Base-by-base conservation (phyloP, 1,284 basidiomycete genomes). In the Cutaneotrichosporon mucoides region DNA sequence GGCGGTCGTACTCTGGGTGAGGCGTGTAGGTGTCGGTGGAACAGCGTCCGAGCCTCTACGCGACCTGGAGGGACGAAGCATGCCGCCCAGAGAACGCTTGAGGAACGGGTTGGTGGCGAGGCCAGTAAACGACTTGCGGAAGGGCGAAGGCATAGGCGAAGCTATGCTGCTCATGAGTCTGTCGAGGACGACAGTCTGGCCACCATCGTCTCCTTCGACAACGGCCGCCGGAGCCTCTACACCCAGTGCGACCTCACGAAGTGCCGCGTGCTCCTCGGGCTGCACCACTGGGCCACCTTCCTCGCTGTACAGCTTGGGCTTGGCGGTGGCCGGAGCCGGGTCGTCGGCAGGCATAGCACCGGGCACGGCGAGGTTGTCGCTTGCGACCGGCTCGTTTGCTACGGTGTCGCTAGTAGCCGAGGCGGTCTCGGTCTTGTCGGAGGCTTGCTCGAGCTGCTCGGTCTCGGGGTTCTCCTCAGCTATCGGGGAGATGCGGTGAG, bases 11-110 rank as follows among this genome's bases (percentile, higher is more conserved):
- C 46, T 48, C 46, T 48, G 33, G 13, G 46, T 48, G 33, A 48
- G 46, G 6, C 34, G 46, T 4, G 46, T 48, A 7, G 46, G 46
- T 2, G 46, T 48, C 4, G 34, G 34, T 6, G 46, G 46, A 8
- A 48, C 46, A 6, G 34, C 46, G 11, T 48, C 46, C 5, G 46
- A 36, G 34, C 12, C 33, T 36, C 34, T 48, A 6, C 46, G 33
- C 2, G 46, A n/a, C 13, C 46, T 48, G 35, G 34, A 11, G 33
- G 34, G 46, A 33, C 46, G 46, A 8, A 48, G 7, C 46, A 48
- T 48, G 12, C 46, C 56, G n/a, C 62, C 59, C 1, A 60, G 54
- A 6, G 56, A 56, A 37, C 62, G 62, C 42, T 63, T 57, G 11
- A 63, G 45, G 56, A 60, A 63, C 2, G 53, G 37, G 38, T 57